Percentiles rank a stretch among this genome's conserved stretches.
Conservation (phyloP, 139 green algal genomes). For the Coccomyxa sp. region DNA sequence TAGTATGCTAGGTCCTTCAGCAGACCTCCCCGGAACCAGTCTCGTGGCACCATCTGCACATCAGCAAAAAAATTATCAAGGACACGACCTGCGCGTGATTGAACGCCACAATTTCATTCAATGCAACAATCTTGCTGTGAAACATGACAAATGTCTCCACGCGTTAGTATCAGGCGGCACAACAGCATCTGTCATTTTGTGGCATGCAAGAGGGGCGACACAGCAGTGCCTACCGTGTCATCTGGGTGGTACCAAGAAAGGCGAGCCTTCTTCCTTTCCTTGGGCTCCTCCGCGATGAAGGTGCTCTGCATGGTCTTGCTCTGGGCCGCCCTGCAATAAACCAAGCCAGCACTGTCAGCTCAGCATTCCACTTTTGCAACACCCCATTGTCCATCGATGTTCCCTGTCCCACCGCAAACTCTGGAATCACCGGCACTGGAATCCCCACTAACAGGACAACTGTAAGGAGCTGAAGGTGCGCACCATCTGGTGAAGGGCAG, state of each 20-base stretch:
- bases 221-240: conserved; percentile 31
- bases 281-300: conserved; percentile 35
- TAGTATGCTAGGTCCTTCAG: conserved; percentile 54
- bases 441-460: neutral
- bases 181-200: neutral
- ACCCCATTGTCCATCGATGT: too few species aligned
- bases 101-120: neutral
- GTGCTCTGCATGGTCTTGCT: conserved; percentile 31
- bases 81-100: neutral
- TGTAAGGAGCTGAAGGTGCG: neutral
- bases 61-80: neutral
- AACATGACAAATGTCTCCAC: neutral
- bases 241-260: conserved; percentile 60
- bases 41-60: conserved; percentile 49
- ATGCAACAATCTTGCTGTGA: neutral
- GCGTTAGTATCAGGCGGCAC: neutral
- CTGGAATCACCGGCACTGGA: too few species aligned
- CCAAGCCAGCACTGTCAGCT: neutral
- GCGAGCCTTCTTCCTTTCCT: conserved; percentile 35
- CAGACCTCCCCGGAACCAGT: conserved; percentile 40
- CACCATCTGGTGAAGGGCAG: conserved; percentile 48
- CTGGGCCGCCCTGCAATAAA: conserved; percentile 19
- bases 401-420: too few species aligned
- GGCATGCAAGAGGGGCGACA: neutral
- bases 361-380: neutral